Evolutionary conservation across 371 early-diverging fungal genomes (phyloP).

Genomic region (Saksenaea oblongispora): DNA sequence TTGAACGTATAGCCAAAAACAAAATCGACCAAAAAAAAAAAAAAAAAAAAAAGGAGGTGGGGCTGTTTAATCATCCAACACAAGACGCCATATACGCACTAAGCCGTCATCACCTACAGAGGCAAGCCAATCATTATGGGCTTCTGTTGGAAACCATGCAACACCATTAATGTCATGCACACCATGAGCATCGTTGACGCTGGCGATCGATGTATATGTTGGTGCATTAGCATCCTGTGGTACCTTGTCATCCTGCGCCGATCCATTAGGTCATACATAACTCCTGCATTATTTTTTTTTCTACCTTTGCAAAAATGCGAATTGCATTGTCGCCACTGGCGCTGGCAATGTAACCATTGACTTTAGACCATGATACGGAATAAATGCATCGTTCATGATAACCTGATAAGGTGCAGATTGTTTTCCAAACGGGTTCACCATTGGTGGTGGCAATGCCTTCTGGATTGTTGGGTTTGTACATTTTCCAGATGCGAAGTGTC

Average conservation of each 20-base stretch:
- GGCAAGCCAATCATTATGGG: slow-evolving; percentile 69
- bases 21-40: too few relatives aligned
- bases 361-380: slow-evolving; percentile 90
- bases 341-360: slow-evolving; percentile 71
- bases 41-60: neutral
- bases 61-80: slow-evolving; percentile 23
- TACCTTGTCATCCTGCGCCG: neutral
- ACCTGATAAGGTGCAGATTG: slow-evolving; percentile 64
- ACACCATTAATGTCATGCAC: slow-evolving; percentile 88
- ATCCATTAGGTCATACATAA: neutral
- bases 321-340: slow-evolving; percentile 86
- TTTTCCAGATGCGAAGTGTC: slow-evolving; percentile 82
- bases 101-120: slow-evolving; percentile 89
- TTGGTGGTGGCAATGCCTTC: slow-evolving; percentile 48
- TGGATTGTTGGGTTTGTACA: slow-evolving; percentile 49
- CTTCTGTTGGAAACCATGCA: slow-evolving; percentile 76
- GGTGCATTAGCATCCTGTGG: slow-evolving; percentile 11
- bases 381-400: slow-evolving; percentile 84
- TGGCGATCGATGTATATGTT: slow-evolving; percentile 40
- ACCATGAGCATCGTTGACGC: slow-evolving; percentile 71
- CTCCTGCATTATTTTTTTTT: neutral
- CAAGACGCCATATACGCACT: slow-evolving; percentile 74
- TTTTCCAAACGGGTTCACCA: slow-evolving; percentile 68
- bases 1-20: slow-evolving; percentile 3
- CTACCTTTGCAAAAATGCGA: slow-evolving; percentile 60